phyloP scores from a whole-genome alignment of 192 early-diverging fungal genomes.

The Phycomyces nitens region DNA sequence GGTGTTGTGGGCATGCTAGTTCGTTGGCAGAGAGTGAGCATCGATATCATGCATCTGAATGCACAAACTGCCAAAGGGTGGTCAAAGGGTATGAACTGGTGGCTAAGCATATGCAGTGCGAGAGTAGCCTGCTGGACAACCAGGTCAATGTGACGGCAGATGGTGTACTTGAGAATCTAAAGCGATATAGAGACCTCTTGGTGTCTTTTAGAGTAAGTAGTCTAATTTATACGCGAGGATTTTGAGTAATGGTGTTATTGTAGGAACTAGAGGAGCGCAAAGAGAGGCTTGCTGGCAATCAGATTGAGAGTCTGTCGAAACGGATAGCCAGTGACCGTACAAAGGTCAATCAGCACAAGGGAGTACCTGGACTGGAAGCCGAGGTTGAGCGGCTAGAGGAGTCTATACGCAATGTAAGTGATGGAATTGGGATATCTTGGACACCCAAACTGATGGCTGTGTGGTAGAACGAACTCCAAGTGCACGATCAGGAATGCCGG shows the following conservation, averaged over 20 bases:
- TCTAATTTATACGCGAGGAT: too few species aligned
- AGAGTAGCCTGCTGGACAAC: slow-evolving; percentile 39
- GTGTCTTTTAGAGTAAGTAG: slow-evolving; percentile 47
- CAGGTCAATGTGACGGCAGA: slow-evolving; percentile 35
- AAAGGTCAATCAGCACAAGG: slow-evolving; percentile 43
- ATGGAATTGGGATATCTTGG: neutral
- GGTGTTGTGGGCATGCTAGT: slow-evolving; percentile 31
- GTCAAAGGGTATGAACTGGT: slow-evolving; percentile 49
- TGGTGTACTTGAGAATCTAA: slow-evolving; percentile 58
- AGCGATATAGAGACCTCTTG: slow-evolving; percentile 61
- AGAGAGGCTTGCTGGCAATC: slow-evolving; percentile 44
- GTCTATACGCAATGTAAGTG: slow-evolving; percentile 37
- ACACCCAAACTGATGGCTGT: too few species aligned
- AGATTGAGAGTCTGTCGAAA: slow-evolving; percentile 49
- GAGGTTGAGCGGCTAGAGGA: slow-evolving; percentile 36
- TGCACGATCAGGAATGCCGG: slow-evolving; percentile 42
- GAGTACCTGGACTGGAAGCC: slow-evolving; percentile 37
- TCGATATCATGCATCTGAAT: slow-evolving; percentile 56
- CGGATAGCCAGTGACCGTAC: slow-evolving; percentile 48
- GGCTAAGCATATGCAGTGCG: slow-evolving; percentile 43
- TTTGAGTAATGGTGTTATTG: too few species aligned
- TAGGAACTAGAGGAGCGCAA: slow-evolving; percentile 47
- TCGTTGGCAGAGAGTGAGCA: slow-evolving; percentile 52
- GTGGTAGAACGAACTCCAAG: slow-evolving; percentile 51
- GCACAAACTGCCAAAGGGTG: slow-evolving; percentile 52